Conservation (phyloP, 2,329 filamentous ascomycete species). For the Ceratocystis diversiconidia region DNA sequence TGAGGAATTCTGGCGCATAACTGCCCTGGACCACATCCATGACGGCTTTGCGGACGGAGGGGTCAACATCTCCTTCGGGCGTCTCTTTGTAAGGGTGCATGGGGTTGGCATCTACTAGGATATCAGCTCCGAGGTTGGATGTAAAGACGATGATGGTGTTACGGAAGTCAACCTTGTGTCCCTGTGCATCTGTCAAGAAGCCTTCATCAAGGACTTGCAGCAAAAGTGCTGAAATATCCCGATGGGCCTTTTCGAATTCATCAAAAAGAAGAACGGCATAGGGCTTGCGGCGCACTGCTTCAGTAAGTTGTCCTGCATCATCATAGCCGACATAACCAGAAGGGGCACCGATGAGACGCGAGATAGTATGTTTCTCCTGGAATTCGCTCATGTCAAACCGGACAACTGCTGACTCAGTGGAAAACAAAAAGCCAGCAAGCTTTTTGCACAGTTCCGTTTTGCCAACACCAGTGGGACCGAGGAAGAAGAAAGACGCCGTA, state of each 20-base stretch:
- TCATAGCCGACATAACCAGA: conserved; percentile 96
- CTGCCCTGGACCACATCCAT: conserved; percentile 68
- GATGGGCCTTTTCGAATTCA: conserved; percentile 94
- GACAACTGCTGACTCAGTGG: conserved; percentile 76
- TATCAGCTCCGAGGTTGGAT: conserved; percentile 85
- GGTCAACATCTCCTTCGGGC: conserved; percentile 53
- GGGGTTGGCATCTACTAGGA: conserved; percentile 64
- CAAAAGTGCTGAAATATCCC: conserved; percentile 81
- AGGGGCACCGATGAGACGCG: conserved; percentile 77
- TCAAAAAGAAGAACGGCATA: conserved; percentile 93
- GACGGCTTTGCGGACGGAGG: conserved; percentile 60
- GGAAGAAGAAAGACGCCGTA: conserved; percentile 91
- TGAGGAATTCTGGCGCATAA: conserved; percentile 88
- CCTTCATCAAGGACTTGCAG: conserved; percentile 93
- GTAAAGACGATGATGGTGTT: conserved; percentile 96
- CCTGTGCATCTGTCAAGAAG: conserved; percentile 87
- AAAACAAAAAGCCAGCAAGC: conserved; percentile 84
- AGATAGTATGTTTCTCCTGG: conserved; percentile 93
- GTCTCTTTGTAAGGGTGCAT: conserved; percentile 49
- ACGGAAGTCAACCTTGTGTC: conserved; percentile 90
- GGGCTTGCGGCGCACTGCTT: conserved; percentile 85
- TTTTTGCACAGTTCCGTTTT: conserved; percentile 98
- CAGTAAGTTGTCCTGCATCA: conserved; percentile 87
- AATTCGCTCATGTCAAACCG: conserved; percentile 98
- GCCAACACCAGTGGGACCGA: conserved; percentile 89